These are phyloP conservation scores for Fusarium devonianum DNA, from an alignment of 2,329 filamentous ascomycete genomes.

Conservation along the genomic window DNA sequence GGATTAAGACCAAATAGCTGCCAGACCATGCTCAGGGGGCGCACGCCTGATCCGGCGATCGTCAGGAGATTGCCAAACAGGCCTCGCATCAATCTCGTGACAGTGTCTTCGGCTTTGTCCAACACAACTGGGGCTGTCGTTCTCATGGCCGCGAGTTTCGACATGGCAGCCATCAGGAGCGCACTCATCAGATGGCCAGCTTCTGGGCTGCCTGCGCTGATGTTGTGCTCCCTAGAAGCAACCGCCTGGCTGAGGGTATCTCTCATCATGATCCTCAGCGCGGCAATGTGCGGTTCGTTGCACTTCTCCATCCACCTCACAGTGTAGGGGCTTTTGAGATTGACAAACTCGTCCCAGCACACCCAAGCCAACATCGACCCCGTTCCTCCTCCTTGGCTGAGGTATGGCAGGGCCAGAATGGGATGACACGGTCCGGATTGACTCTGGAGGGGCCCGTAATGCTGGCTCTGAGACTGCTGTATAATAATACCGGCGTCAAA, in stretches of 20 bases:
- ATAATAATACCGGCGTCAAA: conserved; percentile 28
- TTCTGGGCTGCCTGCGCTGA: conserved; percentile 10
- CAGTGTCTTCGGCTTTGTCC: conserved; percentile 25
- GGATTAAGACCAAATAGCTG: conserved; percentile 23
- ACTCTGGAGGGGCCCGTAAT: conserved; percentile 19
- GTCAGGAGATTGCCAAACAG: conserved; percentile 32
- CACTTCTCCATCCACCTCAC: conserved; percentile 30
- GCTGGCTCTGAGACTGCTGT: conserved; percentile 22
- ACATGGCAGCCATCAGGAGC: conserved; percentile 28
- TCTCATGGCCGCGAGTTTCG: conserved; percentile 15
- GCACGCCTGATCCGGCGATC: conserved; percentile 25
- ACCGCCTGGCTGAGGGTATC: conserved; percentile 23
- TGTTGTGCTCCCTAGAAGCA: conserved; percentile 20
- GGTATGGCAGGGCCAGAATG: conserved; percentile 22
- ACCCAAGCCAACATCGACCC: conserved; percentile 29
- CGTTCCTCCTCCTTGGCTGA: conserved; percentile 11
- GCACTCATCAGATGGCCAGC: conserved; percentile 27
- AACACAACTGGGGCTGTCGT: conserved; percentile 13
- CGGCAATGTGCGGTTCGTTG: conserved; percentile 28
- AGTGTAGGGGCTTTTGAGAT: conserved; percentile 20
- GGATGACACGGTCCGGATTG: conserved; percentile 19
- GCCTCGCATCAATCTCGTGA: conserved; percentile 30
- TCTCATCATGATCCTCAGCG: conserved; percentile 27
- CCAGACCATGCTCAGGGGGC: conserved; percentile 31
- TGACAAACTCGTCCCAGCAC: conserved; percentile 32